Base-by-base conservation (phyloP, 306 rosid species). In the Quercus gilva region DNA sequence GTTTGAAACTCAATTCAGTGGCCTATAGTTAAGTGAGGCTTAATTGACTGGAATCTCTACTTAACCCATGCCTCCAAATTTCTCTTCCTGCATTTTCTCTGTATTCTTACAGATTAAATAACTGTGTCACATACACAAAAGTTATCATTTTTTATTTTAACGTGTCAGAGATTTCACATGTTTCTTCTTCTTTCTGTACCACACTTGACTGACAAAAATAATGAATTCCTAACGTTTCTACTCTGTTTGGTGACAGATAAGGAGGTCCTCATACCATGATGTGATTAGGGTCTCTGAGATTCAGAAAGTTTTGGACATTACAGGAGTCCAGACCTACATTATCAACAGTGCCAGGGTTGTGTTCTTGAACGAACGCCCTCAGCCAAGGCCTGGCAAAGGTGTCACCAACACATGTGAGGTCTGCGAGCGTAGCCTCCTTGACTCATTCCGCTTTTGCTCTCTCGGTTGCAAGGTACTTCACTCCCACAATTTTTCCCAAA, bases 321-420 rank as follows among this genome's bases (percentile, higher is more conserved):
- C 87, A 33, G 98, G 98, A 3, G 98, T 96, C 13, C 99, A 96
- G 69, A 96, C 99, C 81, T 96, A 96, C 91, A 85, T 96, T 87
- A 96, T 96, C 78, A 96, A 96, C 93, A 96, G 99, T 41, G 99
- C 99, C 2, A 87, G 96, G 63, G 99, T 96, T 0, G 99, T 96
- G 17, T 96, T 96, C 89, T 85, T 96, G 90, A 96, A 96, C 56
- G 96, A 93, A 73, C 85, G 99, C 74, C 99, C 99, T 76, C 99
- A 96, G 84, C 99, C 98, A 9, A 89, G 99, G 97, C 99, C 99
- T 0, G 98, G 99, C 0, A 93, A 96, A 82, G 98, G 99, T 11
- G 98, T 96, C 77, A 96, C 98, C 8, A 93, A 96, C 85, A 96
- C 99, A 33, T 96, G 99, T 70, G 96, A 96, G 84, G 99, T 93